Percentiles rank a stretch among this genome's conserved stretches.
phyloP scores from a whole-genome alignment of 768 basidiomycete genomes.

The Lentinula raphanica region DNA sequence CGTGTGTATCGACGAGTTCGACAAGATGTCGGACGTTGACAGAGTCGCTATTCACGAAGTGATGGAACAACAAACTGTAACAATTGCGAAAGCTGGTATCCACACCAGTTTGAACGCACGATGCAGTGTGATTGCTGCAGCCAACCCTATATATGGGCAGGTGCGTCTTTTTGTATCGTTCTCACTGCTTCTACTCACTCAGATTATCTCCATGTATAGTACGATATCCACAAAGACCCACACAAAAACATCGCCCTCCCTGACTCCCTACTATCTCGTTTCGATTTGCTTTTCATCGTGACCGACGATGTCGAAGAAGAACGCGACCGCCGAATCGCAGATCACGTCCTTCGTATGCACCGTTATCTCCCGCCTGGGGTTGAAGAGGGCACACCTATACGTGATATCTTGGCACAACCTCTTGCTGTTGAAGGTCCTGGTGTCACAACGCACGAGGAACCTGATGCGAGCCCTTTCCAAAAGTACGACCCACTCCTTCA shows the following conservation, averaged over 20 bases:
- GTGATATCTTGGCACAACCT: conserved; percentile 84
- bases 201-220: conserved; percentile 50
- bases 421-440: conserved; percentile 82
- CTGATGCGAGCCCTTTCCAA: conserved; percentile 82
- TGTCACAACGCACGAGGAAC: conserved; percentile 43
- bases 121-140: conserved; percentile 96
- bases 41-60: conserved; percentile 99
- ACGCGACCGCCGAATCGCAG: conserved; percentile 90
- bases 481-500: conserved; percentile 96
- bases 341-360: conserved; percentile 96
- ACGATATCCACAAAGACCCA: conserved; percentile 99
- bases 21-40: conserved; percentile 99
- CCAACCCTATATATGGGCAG: conserved; percentile 98
- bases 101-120: conserved; percentile 97
- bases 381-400: conserved; percentile 90
- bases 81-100: conserved; percentile 98
- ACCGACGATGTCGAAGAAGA: conserved; percentile 97
- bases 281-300: conserved; percentile 95
- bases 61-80: conserved; percentile 99
- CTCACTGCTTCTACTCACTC: not conserved
- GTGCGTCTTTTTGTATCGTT: conserved; percentile 37
- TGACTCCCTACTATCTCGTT: conserved; percentile 96
- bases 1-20: conserved; percentile 99
- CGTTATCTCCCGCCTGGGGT: conserved; percentile 94
- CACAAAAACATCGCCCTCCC: conserved; percentile 98